Evolutionary conservation across 495 filamentous ascomycete genomes (phyloP), one percentile per base, ranked within the genome.

Genomic region (Astrothelium subdiscretum): DNA sequence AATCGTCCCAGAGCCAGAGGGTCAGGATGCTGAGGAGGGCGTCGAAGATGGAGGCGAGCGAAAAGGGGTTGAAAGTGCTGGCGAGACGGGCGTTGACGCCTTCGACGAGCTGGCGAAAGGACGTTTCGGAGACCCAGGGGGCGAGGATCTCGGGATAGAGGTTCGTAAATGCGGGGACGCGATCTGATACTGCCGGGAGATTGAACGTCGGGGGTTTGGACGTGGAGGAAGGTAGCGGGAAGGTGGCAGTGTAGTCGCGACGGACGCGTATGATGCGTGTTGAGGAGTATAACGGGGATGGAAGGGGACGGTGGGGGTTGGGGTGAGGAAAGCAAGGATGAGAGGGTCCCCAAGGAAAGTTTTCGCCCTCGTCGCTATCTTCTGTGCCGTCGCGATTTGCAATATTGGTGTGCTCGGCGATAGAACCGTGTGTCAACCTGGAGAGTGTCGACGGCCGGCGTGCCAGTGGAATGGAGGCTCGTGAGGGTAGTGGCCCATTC

Each of bases 131-230:
- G 3, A 88, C 78, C 48, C 89, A 82, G 2, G 91, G 90, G 63
- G 95, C 90, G 13, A 99, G 76, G 61, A 97, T 95, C 66, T 97
- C 94, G 0, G 94, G 94, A 66, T 97, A 99, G 0, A 96, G 80
- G 65, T 96, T 96, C 6, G 89, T 91, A 69, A 91, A 97, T 0
- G 89, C 88, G 20, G 94, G 94, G 8, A 91, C 91, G n/a, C 96
- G 77, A 71, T 99, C 94, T 2, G 48, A 54, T 4, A 91, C 95
- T 44, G 82, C 81, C 24, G 89, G 71, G 79, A 97, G 86, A 38
- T 8, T 38, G 35, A 4, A 10, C 12, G 22, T 32, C n/a, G 42
- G 31, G 31, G 20, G n/a, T 2, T 32, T 15, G 26, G 58, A 35
- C 29, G 58, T 13, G 26, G 3, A n/a, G 31, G 29, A n/a, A 31